Percentiles rank a stretch among this genome's conserved stretches.
Conservation (phyloP, 228 moss, liverwort and hornwort species). For the Sphagnum magellanicum region DNA sequence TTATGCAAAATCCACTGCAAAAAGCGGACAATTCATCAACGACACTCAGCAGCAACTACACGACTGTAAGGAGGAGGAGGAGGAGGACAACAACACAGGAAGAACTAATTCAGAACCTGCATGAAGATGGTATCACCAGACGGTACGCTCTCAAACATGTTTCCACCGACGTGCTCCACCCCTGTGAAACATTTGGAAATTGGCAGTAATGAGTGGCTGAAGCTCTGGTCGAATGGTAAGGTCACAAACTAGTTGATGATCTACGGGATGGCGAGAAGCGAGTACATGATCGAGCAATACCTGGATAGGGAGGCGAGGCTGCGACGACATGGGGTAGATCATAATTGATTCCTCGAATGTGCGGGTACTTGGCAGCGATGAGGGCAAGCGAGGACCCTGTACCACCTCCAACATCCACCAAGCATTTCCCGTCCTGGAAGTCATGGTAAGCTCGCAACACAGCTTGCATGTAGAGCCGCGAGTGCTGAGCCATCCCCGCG, state of each 20-base stretch:
- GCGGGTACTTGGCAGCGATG: slow-evolving; percentile 13
- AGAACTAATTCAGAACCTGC: slow-evolving; percentile 5
- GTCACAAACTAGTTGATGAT: too few species aligned
- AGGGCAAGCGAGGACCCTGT: slow-evolving; percentile 3
- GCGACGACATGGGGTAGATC: slow-evolving; percentile 37
- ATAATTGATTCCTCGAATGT: slow-evolving; percentile 22
- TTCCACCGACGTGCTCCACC: slow-evolving; percentile 27
- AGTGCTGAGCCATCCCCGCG: slow-evolving; percentile 17
- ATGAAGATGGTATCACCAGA: slow-evolving; percentile 25
- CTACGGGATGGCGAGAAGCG: background rate
- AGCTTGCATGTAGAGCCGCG: slow-evolving; percentile 17
- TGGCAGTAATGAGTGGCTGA: background rate
- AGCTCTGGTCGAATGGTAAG: background rate
- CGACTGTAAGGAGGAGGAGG: too few species aligned
- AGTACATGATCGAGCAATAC: slow-evolving; percentile 1
- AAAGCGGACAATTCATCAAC: too few species aligned
- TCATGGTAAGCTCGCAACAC: slow-evolving; percentile 22
- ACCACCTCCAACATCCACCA: slow-evolving; percentile 49
- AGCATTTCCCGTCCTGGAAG: slow-evolving; percentile 12
- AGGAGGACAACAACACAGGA: too few species aligned
- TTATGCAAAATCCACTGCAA: too few species aligned
- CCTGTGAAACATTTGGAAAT: slow-evolving; percentile 6
- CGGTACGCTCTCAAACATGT: slow-evolving; percentile 31
- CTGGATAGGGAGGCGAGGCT: slow-evolving; percentile 6
- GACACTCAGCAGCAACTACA: too few species aligned